Evolutionary conservation across 768 basidiomycete genomes (phyloP), one percentile per base, ranked within the genome.

Genomic region (Guyanaporus albipodus): DNA sequence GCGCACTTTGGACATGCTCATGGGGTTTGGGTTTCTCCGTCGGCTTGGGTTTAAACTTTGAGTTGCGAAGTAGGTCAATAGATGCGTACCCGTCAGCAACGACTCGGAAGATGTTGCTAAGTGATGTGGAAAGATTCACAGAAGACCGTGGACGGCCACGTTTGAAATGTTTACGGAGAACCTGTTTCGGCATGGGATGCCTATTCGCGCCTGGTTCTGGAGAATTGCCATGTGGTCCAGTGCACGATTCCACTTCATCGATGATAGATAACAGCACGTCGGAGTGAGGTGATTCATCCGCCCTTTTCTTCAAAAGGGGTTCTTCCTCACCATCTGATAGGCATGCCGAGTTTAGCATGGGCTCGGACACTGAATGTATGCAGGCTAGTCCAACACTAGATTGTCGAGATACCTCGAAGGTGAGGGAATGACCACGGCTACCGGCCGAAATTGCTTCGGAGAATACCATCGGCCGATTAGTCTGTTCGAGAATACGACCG

Each of bases 41-140:
- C 23, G 32, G 8, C 32, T 31, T 44, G 23, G 4, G 11, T 27
- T 45, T 59, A 5, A 24, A 2, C 38, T 46, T 61, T 15, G 40
- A 28, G 38, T 46, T 60, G 41, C 50, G 56, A 44, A 51, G 44
- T 31, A 39, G 34, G 23, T 62, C 60, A 12, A 56, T 38, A 14
- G 59, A 49, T 18, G 47, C 42, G 40, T 22, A 56, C 28, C 53
- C 46, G 12, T 49, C 57, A 3, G 45, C 39, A 15, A 56, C 51
- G 8, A 54, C 49, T 7, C 47, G 54, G 1, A 53, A 8, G 15
- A 62, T 38, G 32, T 29, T 50, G 22, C 39, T 51, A 14, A 59
- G 37, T 8, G 59, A 56, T 23, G 53, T 46, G 22, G 60, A 60
- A 8, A 45, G 38, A 8, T 4, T 42, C 32, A 62, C 6, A 8